Evolutionary conservation across 768 basidiomycete genomes (phyloP).

Genomic region (Candolleomyces aberdarensis): DNA sequence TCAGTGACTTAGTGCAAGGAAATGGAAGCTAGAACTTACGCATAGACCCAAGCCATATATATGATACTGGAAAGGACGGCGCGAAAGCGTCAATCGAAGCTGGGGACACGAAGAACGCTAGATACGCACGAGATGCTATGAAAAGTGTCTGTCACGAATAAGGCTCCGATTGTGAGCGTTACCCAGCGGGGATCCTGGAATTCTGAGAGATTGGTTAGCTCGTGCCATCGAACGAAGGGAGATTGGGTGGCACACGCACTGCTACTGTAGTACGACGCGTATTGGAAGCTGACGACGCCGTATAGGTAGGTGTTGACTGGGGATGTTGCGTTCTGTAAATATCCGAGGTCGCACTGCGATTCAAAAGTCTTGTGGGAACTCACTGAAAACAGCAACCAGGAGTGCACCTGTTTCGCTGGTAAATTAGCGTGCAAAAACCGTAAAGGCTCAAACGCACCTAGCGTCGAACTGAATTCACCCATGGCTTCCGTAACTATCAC

Average conservation of each 20-base stretch:
- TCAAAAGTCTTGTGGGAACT: neutral
- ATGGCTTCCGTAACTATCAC: neutral
- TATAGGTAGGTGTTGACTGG: constrained; percentile 8
- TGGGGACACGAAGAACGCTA: neutral
- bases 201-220: neutral
- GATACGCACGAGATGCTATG: constrained; percentile 2
- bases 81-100: no score
- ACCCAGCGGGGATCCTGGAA: neutral
- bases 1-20: neutral
- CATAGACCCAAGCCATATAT: constrained; percentile 10
- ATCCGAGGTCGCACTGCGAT: neutral
- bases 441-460: neutral
- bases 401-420: neutral
- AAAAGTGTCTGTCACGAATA: constrained; percentile 6
- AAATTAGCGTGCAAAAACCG: neutral
- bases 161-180: neutral
- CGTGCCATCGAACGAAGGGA: neutral
- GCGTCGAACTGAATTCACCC: neutral
- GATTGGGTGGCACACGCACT: neutral
- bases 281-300: constrained; percentile 4
- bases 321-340: neutral
- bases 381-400: neutral
- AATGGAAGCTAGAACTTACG: neutral
- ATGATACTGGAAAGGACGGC: neutral
- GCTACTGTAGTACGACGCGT: constrained; percentile 2